A percentile compares a stretch with the other conserved stretches of the same genome.
Conservation (phyloP, 192 early-diverging fungal species). For the Entomortierella lignicola region DNA sequence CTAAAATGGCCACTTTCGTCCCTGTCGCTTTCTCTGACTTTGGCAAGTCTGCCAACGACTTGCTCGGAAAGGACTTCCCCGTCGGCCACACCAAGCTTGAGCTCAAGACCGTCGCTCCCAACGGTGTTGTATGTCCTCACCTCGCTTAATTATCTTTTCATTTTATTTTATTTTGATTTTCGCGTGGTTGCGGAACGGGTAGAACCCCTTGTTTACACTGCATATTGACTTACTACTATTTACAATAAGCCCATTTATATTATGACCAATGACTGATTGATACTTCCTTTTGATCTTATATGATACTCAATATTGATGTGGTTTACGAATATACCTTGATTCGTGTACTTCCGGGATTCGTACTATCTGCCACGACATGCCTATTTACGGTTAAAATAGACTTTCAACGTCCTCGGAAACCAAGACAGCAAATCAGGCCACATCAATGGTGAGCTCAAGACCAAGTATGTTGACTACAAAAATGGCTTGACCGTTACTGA, state of each 20-base stretch:
- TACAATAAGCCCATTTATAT: background rate
- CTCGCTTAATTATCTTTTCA: background rate
- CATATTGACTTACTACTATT: too few relatives aligned
- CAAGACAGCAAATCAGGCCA: constrained; percentile 96
- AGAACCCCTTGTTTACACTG: background rate
- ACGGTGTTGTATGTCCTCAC: constrained; percentile 87
- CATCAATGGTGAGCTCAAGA: constrained; percentile 97
- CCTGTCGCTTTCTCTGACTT: constrained; percentile 93
- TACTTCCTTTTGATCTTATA: constrained; percentile 8
- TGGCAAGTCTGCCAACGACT: constrained; percentile 94
- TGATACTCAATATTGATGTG: background rate
- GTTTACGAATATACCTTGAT: background rate
- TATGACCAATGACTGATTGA: background rate
- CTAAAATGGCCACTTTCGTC: constrained; percentile 54
- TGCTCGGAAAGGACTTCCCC: constrained; percentile 97
- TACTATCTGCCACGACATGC: background rate
- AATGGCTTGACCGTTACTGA: constrained; percentile 96
- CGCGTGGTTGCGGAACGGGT: constrained; percentile 6
- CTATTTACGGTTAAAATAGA: constrained; percentile 58
- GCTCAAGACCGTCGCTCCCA: constrained; percentile 95
- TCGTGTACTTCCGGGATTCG: constrained; percentile 26
- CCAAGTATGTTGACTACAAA: constrained; percentile 95
- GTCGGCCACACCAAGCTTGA: constrained; percentile 94
- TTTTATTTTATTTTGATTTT: background rate
- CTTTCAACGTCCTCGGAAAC: constrained; percentile 94